phyloP scores from a whole-genome alignment of 202 grass and related monocot species.

The Carex arenaria region DNA sequence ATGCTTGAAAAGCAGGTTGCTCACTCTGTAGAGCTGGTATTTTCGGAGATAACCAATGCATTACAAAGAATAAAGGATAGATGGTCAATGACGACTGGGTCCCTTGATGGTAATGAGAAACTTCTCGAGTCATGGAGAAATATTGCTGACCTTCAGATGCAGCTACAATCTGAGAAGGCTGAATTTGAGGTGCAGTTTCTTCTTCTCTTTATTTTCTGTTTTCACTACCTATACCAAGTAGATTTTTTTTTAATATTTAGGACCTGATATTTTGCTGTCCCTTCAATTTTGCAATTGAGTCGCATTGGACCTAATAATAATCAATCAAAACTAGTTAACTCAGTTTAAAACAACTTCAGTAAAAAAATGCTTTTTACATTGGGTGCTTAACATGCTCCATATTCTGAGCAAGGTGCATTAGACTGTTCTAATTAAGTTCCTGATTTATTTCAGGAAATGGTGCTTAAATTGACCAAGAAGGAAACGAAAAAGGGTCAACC shows the following conservation, averaged over 20 bases:
- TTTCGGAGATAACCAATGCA: slow-evolving; percentile 69
- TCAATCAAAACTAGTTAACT: background rate
- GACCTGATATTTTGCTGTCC: background rate
- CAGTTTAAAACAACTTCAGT: background rate
- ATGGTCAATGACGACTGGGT: slow-evolving; percentile 42
- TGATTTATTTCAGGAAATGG: slow-evolving; percentile 59
- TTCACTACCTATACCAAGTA: slow-evolving; percentile 7
- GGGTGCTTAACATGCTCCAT: background rate
- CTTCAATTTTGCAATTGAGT: slow-evolving; percentile 9
- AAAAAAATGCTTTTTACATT: background rate
- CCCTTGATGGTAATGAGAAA: slow-evolving; percentile 73
- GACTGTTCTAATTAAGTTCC: slow-evolving; percentile 30
- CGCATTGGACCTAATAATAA: background rate
- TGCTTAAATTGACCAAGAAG: slow-evolving; percentile 60
- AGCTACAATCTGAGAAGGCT: slow-evolving; percentile 62
- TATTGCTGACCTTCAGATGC: slow-evolving; percentile 66
- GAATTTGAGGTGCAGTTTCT: slow-evolving; percentile 61
- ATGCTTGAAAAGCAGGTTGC: slow-evolving; percentile 42
- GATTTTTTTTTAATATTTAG: background rate
- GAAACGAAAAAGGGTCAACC: slow-evolving; percentile 49
- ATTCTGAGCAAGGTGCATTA: background rate
- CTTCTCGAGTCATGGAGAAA: slow-evolving; percentile 68
- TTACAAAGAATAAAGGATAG: slow-evolving; percentile 61
- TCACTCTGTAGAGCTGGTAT: slow-evolving; percentile 55
- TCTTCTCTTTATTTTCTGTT: slow-evolving; percentile 27